Base-by-base conservation (phyloP, 208 protist species). In the Leishmania braziliensis region DNA sequence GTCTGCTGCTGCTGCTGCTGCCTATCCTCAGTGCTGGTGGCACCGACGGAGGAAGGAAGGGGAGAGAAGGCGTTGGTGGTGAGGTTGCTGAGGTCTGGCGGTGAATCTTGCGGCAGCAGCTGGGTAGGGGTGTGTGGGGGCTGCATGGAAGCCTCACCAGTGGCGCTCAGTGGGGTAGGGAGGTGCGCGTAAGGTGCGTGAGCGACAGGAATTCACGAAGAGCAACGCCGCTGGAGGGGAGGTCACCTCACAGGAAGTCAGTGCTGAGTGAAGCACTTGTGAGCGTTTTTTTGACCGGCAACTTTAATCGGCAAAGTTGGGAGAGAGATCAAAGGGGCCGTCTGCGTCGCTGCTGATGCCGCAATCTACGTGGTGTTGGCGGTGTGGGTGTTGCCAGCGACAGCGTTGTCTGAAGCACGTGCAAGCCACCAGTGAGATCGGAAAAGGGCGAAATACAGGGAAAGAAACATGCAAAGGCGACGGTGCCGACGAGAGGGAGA, bases 201-300 rank as follows among this genome's bases (percentile, higher is more conserved):
- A 46, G 56, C 0, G 73, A 54, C 5, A 73, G 23, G 1, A 62
- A 63, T 60, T 73, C 62, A 10, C 29, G 48, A 39, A 78, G 9
- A 14, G 69, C 46, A 12, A 39, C 72, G 51, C 79, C 72, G 51
- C 72, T 77, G 50, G 79, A 77, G 50, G 72, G 72, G 26, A 78
- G 43, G 65, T 65, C 26, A 48, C 53, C 74, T 5, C 36, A 68
- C 33, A 83, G 73, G 23, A 43, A 83, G 63, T 83, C 62, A 1
- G 62, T 83, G 60, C 68, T 62, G 16, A 69, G 79, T 0, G 79
- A 83, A 46, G 65, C 46, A 18, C 39, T 75, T 39, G 50, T 58
- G 5, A 48, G 26, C 23, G 50, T 74, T 36, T 77, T 69, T 69
- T 0, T 3, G 3, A 23, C 62, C 20, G 5, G 33, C 43, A 29